Evolutionary conservation across 208 protist species (phyloP).

Genomic region (Leishmania braziliensis): DNA sequence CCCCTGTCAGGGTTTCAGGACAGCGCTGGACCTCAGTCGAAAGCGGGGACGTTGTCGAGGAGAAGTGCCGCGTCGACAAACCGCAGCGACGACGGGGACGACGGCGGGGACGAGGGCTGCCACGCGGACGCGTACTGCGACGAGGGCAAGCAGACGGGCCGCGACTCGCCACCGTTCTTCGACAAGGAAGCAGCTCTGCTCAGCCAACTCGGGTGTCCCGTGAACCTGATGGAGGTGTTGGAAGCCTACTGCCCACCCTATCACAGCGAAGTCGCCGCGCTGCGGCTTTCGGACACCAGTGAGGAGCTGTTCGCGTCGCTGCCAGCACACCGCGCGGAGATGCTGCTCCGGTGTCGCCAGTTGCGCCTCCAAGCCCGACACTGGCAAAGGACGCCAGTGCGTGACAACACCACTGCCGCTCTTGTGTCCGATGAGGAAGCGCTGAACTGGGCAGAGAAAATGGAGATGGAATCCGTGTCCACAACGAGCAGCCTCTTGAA

Average conservation of each 20-base stretch:
- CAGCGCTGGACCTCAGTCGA: not conserved
- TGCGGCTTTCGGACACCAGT: conserved; percentile 25
- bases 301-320: conserved; percentile 20
- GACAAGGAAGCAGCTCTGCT: conserved; percentile 33
- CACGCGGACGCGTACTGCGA: conserved; percentile 19
- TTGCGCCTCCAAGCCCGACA: not conserved
- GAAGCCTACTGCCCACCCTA: conserved; percentile 87
- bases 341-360: conserved; percentile 25
- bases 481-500: conserved; percentile 49
- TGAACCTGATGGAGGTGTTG: conserved; percentile 85
- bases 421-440: not conserved
- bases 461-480: conserved; percentile 51
- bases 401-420: not conserved
- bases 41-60: not conserved
- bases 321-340: conserved; percentile 23
- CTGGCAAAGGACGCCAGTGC: not conserved
- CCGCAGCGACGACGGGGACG: not conserved
- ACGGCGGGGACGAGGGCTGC: conserved; percentile 9
- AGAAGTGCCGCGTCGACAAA: not conserved
- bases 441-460: conserved; percentile 29
- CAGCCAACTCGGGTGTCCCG: conserved; percentile 49
- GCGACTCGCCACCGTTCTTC: conserved; percentile 1
- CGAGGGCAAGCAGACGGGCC: not conserved
- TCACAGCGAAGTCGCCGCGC: conserved; percentile 34
- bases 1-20: not conserved